These are phyloP conservation scores for Ascochyta clinopodiicola DNA, from an alignment of 2,329 filamentous ascomycete species.

Conservation along the genomic window DNA sequence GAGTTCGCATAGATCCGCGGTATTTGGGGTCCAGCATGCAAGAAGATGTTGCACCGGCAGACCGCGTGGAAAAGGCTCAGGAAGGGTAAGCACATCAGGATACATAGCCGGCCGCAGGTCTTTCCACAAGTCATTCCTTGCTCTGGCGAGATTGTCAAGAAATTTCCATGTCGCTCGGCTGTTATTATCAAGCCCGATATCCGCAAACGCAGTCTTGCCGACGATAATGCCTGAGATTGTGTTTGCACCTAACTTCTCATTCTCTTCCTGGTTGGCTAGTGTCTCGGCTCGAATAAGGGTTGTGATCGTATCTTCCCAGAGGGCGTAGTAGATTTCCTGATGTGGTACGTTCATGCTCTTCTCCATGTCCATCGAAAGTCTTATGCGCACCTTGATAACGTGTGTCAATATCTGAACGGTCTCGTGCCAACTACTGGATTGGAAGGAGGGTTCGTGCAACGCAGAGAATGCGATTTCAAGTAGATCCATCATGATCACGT, in stretches of 20 bases:
- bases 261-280: conserved; percentile 21
- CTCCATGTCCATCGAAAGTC: conserved; percentile 14
- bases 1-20: conserved; percentile 10
- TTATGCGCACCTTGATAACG: conserved; percentile 25
- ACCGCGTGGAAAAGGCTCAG: conserved; percentile 40
- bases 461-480: conserved; percentile 40
- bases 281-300: conserved; percentile 33
- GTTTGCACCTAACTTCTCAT: conserved; percentile 20
- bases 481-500: conserved; percentile 36
- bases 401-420: conserved; percentile 29
- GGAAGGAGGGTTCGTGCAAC: conserved; percentile 44
- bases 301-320: conserved; percentile 33
- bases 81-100: conserved; percentile 35
- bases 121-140: conserved; percentile 43
- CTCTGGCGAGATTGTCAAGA: conserved; percentile 45
- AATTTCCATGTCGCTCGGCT: conserved; percentile 35
- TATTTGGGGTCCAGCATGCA: conserved; percentile 18
- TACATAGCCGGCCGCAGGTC: conserved; percentile 28
- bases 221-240: conserved; percentile 20
- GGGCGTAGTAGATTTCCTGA: conserved; percentile 21
- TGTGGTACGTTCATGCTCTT: conserved; percentile 14
- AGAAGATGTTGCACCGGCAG: conserved; percentile 45
- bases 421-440: conserved; percentile 31
- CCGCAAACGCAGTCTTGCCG: conserved; percentile 9
- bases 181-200: conserved; percentile 9